Base-by-base conservation (phyloP, 2,329 filamentous ascomycete species). In the Cladophialophora bantiana region DNA sequence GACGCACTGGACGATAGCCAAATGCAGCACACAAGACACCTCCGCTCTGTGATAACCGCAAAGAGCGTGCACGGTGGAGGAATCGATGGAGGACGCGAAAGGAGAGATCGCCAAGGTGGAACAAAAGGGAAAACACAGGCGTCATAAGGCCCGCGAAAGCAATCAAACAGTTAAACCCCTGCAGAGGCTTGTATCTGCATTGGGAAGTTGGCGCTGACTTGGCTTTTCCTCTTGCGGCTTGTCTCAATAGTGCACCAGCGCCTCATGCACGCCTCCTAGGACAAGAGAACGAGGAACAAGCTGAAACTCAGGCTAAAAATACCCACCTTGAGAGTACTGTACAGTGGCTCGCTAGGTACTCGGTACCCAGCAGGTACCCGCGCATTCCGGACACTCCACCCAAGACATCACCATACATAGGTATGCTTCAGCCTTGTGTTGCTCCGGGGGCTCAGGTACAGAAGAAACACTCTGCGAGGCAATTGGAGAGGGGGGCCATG, bases 1-100 rank as follows among this genome's bases (percentile, higher is more conserved):
- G 65, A 62, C 56, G 61, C 45, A 58, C 40, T 61, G 18, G 34
- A 18, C 20, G 45, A 58, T 35, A 18, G 40, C 35, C 42, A 45
- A 40, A 61, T 52, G 58, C 42, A 57, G 59, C 52, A 62, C 18
- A 54, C 42, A 26, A 40, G 31, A 34, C 7, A 45, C 54, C 31
- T 48, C 42, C 42, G 42, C 42, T 9, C 9, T 18, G 20, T 18
- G 40, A 42, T 26, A 50, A 50, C 45, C 45, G 26, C 45, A 12
- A 52, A 42, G 38, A 50, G 31, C 26, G 26, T 26, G 26, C 26
- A 3, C 26, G 10, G 53, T 55, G 45, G 35, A 59, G 26, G 26
- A 38, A 20, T 58, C 35, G 35, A 15, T 13, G 5, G 1, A 38
- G 6, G 36, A 45, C 55, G 20, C 38, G 55, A 38, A n/a, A 15